Percentiles rank a stretch among this genome's conserved stretches.
Evolutionary conservation across 2,329 filamentous ascomycete species (phyloP).

Genomic region (Aspergillus sp.): DNA sequence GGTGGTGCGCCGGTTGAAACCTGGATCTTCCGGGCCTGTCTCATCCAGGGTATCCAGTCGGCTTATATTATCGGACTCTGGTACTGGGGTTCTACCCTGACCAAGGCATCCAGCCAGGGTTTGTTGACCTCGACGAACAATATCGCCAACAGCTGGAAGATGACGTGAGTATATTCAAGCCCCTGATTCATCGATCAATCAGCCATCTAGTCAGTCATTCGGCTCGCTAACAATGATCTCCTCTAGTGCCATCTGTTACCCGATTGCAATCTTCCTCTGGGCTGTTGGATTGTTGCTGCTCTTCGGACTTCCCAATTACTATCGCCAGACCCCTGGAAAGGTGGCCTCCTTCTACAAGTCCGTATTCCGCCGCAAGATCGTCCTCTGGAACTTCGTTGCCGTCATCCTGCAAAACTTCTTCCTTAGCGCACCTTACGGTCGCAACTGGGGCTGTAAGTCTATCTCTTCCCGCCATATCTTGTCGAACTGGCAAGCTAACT

Average conservation of each 20-base stretch:
- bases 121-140: constrained; percentile 34
- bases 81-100: constrained; percentile 64
- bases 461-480: too few species aligned
- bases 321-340: constrained; percentile 63
- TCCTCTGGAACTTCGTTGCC: constrained; percentile 56
- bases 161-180: constrained; percentile 30
- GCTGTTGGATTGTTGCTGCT: constrained; percentile 56
- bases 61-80: constrained; percentile 64
- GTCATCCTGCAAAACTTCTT: constrained; percentile 68
- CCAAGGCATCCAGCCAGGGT: constrained; percentile 46
- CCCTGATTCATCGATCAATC: constrained; percentile 15
- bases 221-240: constrained; percentile 19
- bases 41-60: constrained; percentile 67
- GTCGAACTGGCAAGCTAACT: background rate
- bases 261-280: constrained; percentile 60
- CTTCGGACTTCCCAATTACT: constrained; percentile 64
- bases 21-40: constrained; percentile 66
- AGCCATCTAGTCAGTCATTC: too few species aligned
- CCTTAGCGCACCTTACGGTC: constrained; percentile 64
- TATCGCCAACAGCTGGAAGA: constrained; percentile 45
- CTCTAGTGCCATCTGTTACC: constrained; percentile 54
- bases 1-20: constrained; percentile 62
- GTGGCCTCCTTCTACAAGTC: constrained; percentile 66
- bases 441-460: constrained; percentile 59
- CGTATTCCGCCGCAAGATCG: constrained; percentile 56